Evolutionary conservation across 768 basidiomycete genomes (phyloP), one percentile per base, ranked within the genome.

Genomic region (Rubroboletus pulcherrimus): DNA sequence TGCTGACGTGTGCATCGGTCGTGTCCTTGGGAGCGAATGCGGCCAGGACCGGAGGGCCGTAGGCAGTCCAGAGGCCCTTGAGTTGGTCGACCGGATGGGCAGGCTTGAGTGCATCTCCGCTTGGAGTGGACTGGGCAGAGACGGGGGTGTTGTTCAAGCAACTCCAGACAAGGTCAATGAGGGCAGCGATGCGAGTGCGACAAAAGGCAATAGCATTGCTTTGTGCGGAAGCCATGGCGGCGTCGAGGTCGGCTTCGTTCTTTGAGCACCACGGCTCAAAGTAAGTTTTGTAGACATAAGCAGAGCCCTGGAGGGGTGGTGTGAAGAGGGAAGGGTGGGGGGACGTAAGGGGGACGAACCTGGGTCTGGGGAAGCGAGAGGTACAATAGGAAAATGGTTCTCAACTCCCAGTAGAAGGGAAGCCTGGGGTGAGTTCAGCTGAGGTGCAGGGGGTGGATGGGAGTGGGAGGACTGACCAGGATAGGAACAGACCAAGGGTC

Each of bases 351-450:
- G 26, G 39, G 34, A 71, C 73, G 46, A 54, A 83, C 87, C 78
- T 87, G 79, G 1, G 79, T 86, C 72, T 87, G 86, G 7, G 87
- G 86, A 17, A 89, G 78, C 9, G 86, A 72, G 42, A 89, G 68
- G 73, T 84, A 89, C 26, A 89, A 74, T 4, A 89, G 66, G 66
- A 88, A 82, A 4, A 83, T 24, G n/a, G 84, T 87, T 62, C 87
- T 83, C 50, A 81, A 43, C 63, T 89, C 88, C 82, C 83, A 87
- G 65, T 89, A 89, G 66, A 90, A 87, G 7, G 88, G 87, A 40
- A 89, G 63, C 87, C 87, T 87, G 51, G 7, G n/a, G 39, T 19
- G 54, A 40, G 51, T 52, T 68, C 34, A 65, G 59, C 21, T 21
- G 46, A 53, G 51, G 58, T 43, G 44, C 1, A 2, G 21, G 2